phyloP scores from a whole-genome alignment of 768 basidiomycete species.

The Phlebiopsis flavidoalba region DNA sequence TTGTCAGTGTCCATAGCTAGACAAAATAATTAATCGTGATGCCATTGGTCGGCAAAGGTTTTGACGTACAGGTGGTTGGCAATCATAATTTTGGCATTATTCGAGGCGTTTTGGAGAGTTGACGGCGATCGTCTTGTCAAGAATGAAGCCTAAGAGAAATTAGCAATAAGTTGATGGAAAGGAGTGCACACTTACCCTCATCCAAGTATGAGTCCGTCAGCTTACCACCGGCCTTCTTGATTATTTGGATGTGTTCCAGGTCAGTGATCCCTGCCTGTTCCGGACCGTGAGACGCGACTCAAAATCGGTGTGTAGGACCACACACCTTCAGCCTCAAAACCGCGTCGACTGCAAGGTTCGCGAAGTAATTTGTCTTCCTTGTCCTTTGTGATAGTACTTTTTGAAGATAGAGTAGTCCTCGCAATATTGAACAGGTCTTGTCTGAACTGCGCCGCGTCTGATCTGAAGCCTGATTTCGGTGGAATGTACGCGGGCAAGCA shows the following conservation, averaged over 20 bases:
- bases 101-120: conserved; percentile 95
- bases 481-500: neutral
- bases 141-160: conserved; percentile 73
- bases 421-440: conserved; percentile 96
- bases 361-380: conserved; percentile 98
- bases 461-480: neutral
- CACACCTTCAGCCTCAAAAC: conserved; percentile 83
- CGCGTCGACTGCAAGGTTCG: conserved; percentile 95
- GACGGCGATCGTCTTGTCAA: conserved; percentile 91
- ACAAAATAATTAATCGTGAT: neutral
- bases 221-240: conserved; percentile 99
- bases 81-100: conserved; percentile 92
- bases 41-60: neutral
- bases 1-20: conserved; percentile 99
- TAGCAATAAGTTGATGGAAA: neutral
- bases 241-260: conserved; percentile 97
- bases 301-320: neutral
- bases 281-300: neutral
- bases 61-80: conserved; percentile 89
- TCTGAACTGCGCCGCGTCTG: conserved; percentile 68
- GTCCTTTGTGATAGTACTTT: conserved; percentile 94
- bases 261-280: conserved; percentile 92
- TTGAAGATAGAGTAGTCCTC: conserved; percentile 90
- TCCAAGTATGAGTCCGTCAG: conserved; percentile 97
- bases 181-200: conserved; percentile 54